These are phyloP conservation scores for Euphorbia schlechtendalii DNA, from an alignment of 441 rosid genomes.

Conservation along the genomic window DNA sequence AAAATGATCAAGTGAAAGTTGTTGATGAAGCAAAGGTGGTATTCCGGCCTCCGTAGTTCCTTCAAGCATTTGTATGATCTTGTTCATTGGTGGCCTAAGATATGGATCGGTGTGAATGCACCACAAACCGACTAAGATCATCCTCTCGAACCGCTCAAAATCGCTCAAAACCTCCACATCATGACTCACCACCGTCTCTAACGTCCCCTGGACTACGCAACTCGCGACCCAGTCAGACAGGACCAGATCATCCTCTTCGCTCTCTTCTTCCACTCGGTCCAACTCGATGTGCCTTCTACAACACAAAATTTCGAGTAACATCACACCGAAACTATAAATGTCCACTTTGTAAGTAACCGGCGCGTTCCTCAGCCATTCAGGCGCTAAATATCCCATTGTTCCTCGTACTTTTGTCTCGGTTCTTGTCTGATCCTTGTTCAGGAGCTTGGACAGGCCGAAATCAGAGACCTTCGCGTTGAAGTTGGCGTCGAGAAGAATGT, in stretches of 20 bases:
- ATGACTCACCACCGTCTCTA: slow-evolving; percentile 21
- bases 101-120: slow-evolving; percentile 30
- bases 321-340: slow-evolving; percentile 26
- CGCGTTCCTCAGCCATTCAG: slow-evolving; percentile 27
- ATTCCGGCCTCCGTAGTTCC: slow-evolving; percentile 22
- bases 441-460: slow-evolving; percentile 28
- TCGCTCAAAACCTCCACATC: slow-evolving; percentile 29
- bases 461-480: slow-evolving; percentile 23
- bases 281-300: slow-evolving; percentile 31
- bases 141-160: slow-evolving; percentile 29
- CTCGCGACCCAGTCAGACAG: slow-evolving; percentile 29
- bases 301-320: slow-evolving; percentile 27
- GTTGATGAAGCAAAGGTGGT: slow-evolving; percentile 23
- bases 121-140: slow-evolving; percentile 34
- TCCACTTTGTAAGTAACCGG: slow-evolving; percentile 28
- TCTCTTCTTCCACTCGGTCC: slow-evolving; percentile 26
- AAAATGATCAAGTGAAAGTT: no score
- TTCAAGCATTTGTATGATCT: slow-evolving; percentile 30
- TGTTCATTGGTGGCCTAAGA: slow-evolving; percentile 32
- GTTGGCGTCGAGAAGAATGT: slow-evolving; percentile 18
- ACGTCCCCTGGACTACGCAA: slow-evolving; percentile 14
- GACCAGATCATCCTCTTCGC: slow-evolving; percentile 24
- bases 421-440: slow-evolving; percentile 26
- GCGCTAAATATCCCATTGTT: slow-evolving; percentile 29
- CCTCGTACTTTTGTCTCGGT: slow-evolving; percentile 23